Evolutionary conservation across 2,329 filamentous ascomycete species (phyloP), one percentile per base, ranked within the genome.

Genomic region (Chaetomium strumarium): DNA sequence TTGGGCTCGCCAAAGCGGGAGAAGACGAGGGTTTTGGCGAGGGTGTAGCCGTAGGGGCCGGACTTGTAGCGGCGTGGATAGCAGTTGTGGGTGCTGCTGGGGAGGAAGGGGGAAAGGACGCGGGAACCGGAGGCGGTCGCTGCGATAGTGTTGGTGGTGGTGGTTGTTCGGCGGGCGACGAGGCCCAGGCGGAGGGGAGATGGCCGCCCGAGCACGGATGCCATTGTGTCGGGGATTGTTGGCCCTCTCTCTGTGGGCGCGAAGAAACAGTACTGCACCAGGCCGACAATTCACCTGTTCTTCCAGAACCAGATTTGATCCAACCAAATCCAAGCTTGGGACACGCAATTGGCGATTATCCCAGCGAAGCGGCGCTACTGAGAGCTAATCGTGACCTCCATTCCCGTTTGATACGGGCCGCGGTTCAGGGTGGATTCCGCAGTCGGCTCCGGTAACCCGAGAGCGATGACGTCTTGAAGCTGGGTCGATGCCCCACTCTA

Each of bases 21-120:
- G 68, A 88, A 90, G 43, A 88, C 82, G 59, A 93, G 81, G n/a
- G 85, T 81, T 73, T 90, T 91, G 58, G 88, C 85, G 70, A 92
- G 88, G 39, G 86, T 88, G 72, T 93, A 93, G 63, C 88, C 88
- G 66, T 89, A 91, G 0, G 81, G 79, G 0, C 78, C 80, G 4
- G 79, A 82, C 64, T 79, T 80, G 67, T 67, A 65, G 41, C 79
- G 75, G 49, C 70, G 66, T 16, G 40, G 40, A 7, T 41, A 19
- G 39, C 5, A 24, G 19, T 24, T 20, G 40, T n/a, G n/a, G 13
- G 34, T 12, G 46, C 13, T 29, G 36, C 10, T 13, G 45, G 7
- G 24, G 31, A 67, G 57, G 40, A 58, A 59, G 43, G 12, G 52
- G 51, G n/a, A 56, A 50, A 33, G 50, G n/a, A 46, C 38, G 16